phyloP scores from a whole-genome alignment of 192 early-diverging fungal species.

The Chytriomyces sp. region DNA sequence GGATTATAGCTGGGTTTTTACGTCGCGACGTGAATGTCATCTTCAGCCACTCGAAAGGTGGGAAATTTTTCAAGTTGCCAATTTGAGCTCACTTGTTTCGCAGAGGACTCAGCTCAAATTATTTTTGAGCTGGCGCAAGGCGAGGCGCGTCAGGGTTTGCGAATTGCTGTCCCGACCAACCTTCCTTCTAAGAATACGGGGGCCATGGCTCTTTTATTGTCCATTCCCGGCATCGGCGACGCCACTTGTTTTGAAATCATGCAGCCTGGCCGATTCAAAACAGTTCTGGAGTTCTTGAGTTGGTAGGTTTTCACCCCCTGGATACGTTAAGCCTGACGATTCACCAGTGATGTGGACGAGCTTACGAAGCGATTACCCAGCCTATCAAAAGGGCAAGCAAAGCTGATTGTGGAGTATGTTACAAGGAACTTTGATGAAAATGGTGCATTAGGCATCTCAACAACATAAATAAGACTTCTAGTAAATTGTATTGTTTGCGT shows the following conservation, averaged over 20 bases:
- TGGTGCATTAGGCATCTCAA: slow-evolving; percentile 12
- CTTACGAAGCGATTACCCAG: slow-evolving; percentile 6
- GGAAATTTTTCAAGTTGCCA: not conserved
- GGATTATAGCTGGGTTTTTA: slow-evolving; percentile 21
- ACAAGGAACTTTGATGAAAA: slow-evolving; percentile 14
- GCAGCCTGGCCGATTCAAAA: slow-evolving; percentile 12
- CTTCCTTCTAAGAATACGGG: slow-evolving; percentile 36
- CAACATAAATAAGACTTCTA: no score
- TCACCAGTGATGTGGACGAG: slow-evolving; percentile 14
- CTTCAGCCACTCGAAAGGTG: slow-evolving; percentile 38
- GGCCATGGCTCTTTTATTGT: slow-evolving; percentile 24
- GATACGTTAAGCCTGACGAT: not conserved
- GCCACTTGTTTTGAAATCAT: slow-evolving; percentile 35
- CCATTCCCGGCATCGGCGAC: slow-evolving; percentile 29
- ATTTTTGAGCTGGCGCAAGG: slow-evolving; percentile 23
- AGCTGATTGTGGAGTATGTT: slow-evolving; percentile 2
- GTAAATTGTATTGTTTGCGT: no score
- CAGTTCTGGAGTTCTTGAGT: slow-evolving; percentile 24
- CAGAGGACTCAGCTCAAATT: slow-evolving; percentile 34
- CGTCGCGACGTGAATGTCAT: slow-evolving; percentile 11
- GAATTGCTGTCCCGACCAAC: slow-evolving; percentile 29
- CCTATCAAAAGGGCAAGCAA: not conserved
- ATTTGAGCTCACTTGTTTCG: not conserved
- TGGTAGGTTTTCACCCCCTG: not conserved
- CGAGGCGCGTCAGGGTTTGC: slow-evolving; percentile 29